Base-by-base conservation (phyloP, 352 stramenopile species). In the Aphanomyces astaci region DNA sequence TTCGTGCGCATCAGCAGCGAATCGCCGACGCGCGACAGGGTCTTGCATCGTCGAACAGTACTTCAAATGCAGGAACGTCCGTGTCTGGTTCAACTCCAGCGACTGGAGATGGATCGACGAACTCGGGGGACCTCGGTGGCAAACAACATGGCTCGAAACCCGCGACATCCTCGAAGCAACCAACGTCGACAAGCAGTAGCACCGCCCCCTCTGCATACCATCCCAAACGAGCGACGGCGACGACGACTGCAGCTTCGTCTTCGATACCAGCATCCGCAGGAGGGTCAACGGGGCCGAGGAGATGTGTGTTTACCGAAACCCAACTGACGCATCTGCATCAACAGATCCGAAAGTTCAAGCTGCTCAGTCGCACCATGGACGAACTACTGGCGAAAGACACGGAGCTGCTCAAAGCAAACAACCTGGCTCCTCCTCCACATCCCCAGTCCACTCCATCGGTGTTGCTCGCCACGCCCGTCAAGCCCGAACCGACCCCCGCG, bases 291-390 rank as follows among this genome's bases (percentile, higher is more conserved):
- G 55, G 84, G 73, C 65, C 64, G 76, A n/a, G 72, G 25, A 74
- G 78, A 66, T 30, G 79, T 43, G 73, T 94, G 13, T 94, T 94
- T 71, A 86, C 86, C n/a, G 86, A 92, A 31, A 89, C 87, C 66
- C 86, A 94, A 71, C 77, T 94, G 24, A 83, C 90, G 66, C 82
- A 91, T 31, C 68, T 94, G 51, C 86, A 94, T 73, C 85, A 89
- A 66, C 86, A 94, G 75, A 94, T 94, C 67, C 82, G 82, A 7
- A 79, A 82, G 19, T 94, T 88, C 74, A 94, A 92, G 70, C 72
- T 82, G 36, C 75, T 94, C 25, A 92, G 84, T 46, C 84, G 90
- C 71, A 88, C 79, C 4, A 94, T 94, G 86, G 84, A 94, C 66
- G 75, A 88, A 40, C 72, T 80, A 4, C 68, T 89, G 25, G 46